Evolutionary conservation across 257 asterid species (phyloP), one percentile per base, ranked within the genome.

Genomic region (Ocimum tenuiflorum): DNA sequence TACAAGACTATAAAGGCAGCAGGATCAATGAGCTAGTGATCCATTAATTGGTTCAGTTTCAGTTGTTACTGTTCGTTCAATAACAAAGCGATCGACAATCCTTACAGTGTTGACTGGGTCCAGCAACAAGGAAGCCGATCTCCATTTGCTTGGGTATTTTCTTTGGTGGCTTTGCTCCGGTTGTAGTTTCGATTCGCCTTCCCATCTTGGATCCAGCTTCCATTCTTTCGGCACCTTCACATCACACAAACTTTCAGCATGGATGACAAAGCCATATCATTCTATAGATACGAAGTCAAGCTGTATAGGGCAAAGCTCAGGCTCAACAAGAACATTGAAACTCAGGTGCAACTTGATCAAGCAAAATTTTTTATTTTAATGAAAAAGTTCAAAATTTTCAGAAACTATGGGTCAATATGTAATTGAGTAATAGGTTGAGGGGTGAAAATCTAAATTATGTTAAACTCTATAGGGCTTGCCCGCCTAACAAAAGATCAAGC

Each of bases 161-260:
- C 89, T 82, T 35, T 6, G 74, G 75, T 89, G 87, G 77, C 89
- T 83, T 11, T 55, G 73, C 38, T 69, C 81, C 62, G 77, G 88
- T 20, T 80, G 82, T 67, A 77, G 86, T 64, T 82, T 87, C 9
- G 81, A 72, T 79, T 94, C 97, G 0, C 66, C 78, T 20, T 88
- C 99, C 95, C 96, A 94, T 29, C 78, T 83, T 3, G 94, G 96
- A 69, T 94, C 99, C 73, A 94, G 38, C 83, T 90, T 88, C 99
- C 99, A 90, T 79, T 84, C 91, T 64, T 94, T 94, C 0, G 96
- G 96, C 49, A 94, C 97, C 97, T 94, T 76, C 79, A 80, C 17
- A 73, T 38, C 23, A 24, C 54, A 59, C 54, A 56, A 8, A 8
- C 6, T 20, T 24, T 18, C n/a, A n/a, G 59, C 42, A 33, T n/a